A percentile compares a stretch with the other conserved stretches of the same genome.
phyloP scores from a whole-genome alignment of 2,329 filamentous ascomycete genomes.

The Stromatinia cepivora region DNA sequence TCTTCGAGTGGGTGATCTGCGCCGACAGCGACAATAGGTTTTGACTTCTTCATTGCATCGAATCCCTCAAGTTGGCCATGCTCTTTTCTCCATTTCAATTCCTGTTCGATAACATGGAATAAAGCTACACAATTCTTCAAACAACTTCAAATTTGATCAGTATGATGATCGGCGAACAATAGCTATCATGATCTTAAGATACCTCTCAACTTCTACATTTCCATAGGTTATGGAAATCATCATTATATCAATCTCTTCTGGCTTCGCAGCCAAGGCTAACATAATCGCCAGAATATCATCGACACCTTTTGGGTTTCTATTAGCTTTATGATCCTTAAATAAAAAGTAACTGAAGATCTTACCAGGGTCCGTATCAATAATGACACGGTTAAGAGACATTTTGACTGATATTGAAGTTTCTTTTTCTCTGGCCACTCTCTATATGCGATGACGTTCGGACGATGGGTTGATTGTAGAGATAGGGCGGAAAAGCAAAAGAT shows the following conservation, averaged over 20 bases:
- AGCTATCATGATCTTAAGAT: slow-evolving; percentile 32
- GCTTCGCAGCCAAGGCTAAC: slow-evolving; percentile 76
- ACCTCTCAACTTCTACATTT: slow-evolving; percentile 86
- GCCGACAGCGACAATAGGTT: slow-evolving; percentile 83
- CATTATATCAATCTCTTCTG: slow-evolving; percentile 81
- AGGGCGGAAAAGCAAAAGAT: neutral
- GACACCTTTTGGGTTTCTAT: slow-evolving; percentile 56
- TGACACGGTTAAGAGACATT: slow-evolving; percentile 76
- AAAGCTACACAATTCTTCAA: slow-evolving; percentile 85
- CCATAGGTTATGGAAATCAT: slow-evolving; percentile 91
- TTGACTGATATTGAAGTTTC: slow-evolving; percentile 18
- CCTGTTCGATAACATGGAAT: slow-evolving; percentile 89
- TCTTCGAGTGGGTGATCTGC: slow-evolving; percentile 84
- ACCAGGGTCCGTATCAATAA: slow-evolving; percentile 95
- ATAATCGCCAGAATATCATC: slow-evolving; percentile 91
- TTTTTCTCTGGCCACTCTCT: neutral
- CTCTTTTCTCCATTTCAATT: slow-evolving; percentile 77
- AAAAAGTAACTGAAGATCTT: slow-evolving; percentile 33
- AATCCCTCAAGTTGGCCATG: slow-evolving; percentile 70
- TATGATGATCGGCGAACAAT: neutral
- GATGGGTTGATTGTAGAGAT: neutral
- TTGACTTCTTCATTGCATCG: slow-evolving; percentile 67
- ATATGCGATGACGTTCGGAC: neutral
- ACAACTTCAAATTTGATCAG: slow-evolving; percentile 55
- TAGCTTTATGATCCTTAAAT: neutral